A percentile compares a stretch with the other conserved stretches of the same genome.
Evolutionary conservation across 2,329 filamentous ascomycete species (phyloP).

Genomic region (Emydomyces testavorans): DNA sequence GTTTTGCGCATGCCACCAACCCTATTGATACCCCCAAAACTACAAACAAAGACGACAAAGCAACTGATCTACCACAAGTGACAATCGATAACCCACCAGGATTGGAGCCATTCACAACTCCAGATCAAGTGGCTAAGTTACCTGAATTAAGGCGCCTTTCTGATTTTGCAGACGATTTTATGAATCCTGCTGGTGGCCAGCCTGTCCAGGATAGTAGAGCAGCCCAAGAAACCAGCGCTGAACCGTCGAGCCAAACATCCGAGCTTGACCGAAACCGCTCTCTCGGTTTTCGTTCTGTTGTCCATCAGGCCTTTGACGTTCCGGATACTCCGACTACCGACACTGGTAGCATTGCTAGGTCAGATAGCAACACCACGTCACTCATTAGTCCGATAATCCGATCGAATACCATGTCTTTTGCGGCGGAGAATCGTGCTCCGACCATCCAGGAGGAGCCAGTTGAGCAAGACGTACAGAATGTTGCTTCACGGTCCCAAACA

Average conservation of each 20-base stretch:
- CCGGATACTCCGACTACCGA: constrained; percentile 44
- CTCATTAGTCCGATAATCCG: constrained; percentile 56
- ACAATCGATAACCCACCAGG: neutral
- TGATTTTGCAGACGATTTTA: constrained; percentile 28
- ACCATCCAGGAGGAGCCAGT: constrained; percentile 17
- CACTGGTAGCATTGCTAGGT: constrained; percentile 45
- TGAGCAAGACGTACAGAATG: constrained; percentile 12
- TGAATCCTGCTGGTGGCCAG: constrained; percentile 6
- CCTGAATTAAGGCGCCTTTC: constrained; percentile 6
- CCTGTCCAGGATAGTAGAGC: neutral
- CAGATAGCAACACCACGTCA: constrained; percentile 52
- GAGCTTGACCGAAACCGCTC: constrained; percentile 43
- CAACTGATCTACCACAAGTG: neutral
- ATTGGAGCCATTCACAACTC: neutral
- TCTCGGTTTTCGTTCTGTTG: constrained; percentile 47
- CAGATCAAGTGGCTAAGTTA: neutral
- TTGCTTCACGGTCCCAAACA: constrained; percentile 12
- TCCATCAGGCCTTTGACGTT: constrained; percentile 55
- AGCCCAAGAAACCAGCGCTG: constrained; percentile 13
- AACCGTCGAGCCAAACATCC: constrained; percentile 18
- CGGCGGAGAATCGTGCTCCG: constrained; percentile 30
- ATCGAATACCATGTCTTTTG: constrained; percentile 18
- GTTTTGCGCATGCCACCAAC: neutral
- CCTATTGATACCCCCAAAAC: neutral
- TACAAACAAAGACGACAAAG: neutral